These are phyloP conservation scores for Blastobotrys americana DNA, from an alignment of 805 yeast genomes.

Conservation along the genomic window DNA sequence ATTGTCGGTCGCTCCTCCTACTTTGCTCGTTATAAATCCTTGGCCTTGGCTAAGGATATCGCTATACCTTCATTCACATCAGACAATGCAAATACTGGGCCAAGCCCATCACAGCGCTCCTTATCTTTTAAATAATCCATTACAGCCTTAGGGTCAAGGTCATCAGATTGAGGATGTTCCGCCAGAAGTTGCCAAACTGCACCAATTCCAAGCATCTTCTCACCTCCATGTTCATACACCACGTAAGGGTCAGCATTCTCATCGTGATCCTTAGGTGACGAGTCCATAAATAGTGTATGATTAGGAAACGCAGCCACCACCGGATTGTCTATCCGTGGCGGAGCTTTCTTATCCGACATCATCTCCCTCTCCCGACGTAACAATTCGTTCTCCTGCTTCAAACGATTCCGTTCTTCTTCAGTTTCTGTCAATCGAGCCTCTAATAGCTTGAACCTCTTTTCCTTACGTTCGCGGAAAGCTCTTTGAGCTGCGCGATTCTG, in stretches of 20 bases:
- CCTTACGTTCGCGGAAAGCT: constrained; percentile 79
- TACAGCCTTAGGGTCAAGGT: constrained; percentile 50
- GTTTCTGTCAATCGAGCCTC: constrained; percentile 51
- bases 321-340: constrained; percentile 3
- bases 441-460: constrained; percentile 60
- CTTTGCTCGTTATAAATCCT: too few species aligned
- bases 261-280: constrained; percentile 16
- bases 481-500: constrained; percentile 84
- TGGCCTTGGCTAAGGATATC: constrained; percentile 13
- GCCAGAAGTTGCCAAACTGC: constrained; percentile 79
- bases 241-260: constrained; percentile 10
- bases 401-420: constrained; percentile 45
- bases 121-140: constrained; percentile 56
- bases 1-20: too few species aligned
- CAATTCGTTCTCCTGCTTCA: constrained; percentile 43
- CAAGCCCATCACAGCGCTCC: constrained; percentile 74
- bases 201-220: constrained; percentile 55
- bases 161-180: constrained; percentile 31
- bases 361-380: constrained; percentile 49
- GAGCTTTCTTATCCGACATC: constrained; percentile 50
- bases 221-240: constrained; percentile 18
- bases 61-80: constrained; percentile 20
- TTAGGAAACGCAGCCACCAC: constrained; percentile 16
- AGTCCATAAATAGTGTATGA: constrained; percentile 13
- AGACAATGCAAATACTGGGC: constrained; percentile 32